Conservation (phyloP, 169 alveolate species). For the Neospora caninum region DNA sequence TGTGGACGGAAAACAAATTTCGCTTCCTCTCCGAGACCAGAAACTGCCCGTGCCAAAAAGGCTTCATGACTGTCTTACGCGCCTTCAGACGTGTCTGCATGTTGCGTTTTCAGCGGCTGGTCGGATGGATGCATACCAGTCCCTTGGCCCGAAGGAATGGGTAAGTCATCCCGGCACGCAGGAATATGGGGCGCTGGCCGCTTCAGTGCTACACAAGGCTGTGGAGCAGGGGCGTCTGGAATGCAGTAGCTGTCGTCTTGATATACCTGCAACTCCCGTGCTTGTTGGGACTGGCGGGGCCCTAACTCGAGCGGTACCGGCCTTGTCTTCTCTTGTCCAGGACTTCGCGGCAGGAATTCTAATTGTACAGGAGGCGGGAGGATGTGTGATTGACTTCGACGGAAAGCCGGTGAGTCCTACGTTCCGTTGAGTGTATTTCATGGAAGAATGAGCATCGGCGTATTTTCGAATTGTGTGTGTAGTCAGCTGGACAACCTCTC, state of each 20-base stretch:
- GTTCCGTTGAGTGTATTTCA: neutral
- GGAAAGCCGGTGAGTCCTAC: conserved; percentile 6
- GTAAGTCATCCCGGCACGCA: neutral
- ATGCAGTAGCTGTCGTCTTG: neutral
- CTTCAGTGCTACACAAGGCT: too few relatives aligned
- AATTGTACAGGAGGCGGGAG: conserved; percentile 36
- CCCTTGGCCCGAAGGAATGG: conserved; percentile 59
- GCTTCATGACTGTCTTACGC: neutral
- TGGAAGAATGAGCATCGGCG: too few relatives aligned
- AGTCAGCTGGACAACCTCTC: neutral
- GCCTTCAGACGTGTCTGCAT: neutral
- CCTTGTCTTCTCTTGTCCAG: neutral
- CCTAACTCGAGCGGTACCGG: too few relatives aligned
- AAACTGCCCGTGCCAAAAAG: too few relatives aligned
- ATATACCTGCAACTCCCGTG: neutral
- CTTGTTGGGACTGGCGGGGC: too few relatives aligned
- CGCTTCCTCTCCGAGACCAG: neutral
- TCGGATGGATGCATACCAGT: conserved; percentile 27
- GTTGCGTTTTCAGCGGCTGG: conserved; percentile 48
- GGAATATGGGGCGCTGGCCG: too few relatives aligned
- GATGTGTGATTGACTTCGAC: conserved; percentile 31
- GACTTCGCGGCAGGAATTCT: conserved; percentile 11
- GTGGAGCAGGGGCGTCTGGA: neutral
- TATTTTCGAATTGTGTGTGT: neutral
- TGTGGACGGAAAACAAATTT: neutral